Evolutionary conservation across 306 rosid species (phyloP), one percentile per base, ranked within the genome.

Genomic region (Abrus pulchellus): DNA sequence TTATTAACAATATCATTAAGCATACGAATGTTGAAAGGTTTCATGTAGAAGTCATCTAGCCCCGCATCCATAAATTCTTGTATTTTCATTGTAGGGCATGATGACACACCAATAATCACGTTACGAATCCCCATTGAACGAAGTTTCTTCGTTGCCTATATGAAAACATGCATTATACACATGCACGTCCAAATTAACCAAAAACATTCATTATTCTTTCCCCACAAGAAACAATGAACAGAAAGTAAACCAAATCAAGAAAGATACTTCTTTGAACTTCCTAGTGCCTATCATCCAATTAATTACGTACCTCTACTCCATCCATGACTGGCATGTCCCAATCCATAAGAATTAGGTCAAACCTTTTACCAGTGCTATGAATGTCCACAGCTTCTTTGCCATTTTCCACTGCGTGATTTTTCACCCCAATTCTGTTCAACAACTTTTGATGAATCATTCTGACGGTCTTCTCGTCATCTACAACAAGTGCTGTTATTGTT

Each of bases 341-440:
- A 75, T 91, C 97, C 98, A 91, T 93, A 75, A 93, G 83, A 74
- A 93, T 93, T 6, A 93, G 86, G 69, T 93, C 97, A 82, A 91
- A 93, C 5, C 50, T 69, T 38, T 80, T 78, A 9, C 94, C 93
- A 9, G 72, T 70, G 68, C 52, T 36, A 50, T 87, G 88, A 75
- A 90, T 83, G 14, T 91, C 90, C n/a, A 93, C 41, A 30, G 97
- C 97, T 86, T 93, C 90, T 82, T 89, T 86, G 40, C 97, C 97
- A 53, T 93, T 90, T 55, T 74, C 64, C 14, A 74, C 97, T 12
- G 80, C 88, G 41, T 81, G 82, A 48, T 77, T 77, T 72, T 68
- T 83, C 40, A 93, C 82, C 47, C 97, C 95, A 20, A 79, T 60
- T 27, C 32, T 86, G 3, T 73, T 77, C 86, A 92, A 43, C 14